phyloP scores from a whole-genome alignment of 306 rosid species.

The cucumber (Cucumis sativus) region Cucumber_9930_V3 NC_026657.2:29835501-29836000 shows the following conservation, averaged over 20 bases:
- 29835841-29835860: not conserved
- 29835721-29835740: slow-evolving; percentile 5
- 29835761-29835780: not conserved
- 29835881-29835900: not conserved
- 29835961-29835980: too few relatives aligned
- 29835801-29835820: not conserved
- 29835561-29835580: not conserved
- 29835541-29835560: slow-evolving; percentile 3
- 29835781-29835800: not conserved
- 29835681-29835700: not conserved
- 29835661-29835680: not conserved
- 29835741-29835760: not conserved
- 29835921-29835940: too few relatives aligned
- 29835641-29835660: not conserved
- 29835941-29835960: too few relatives aligned
- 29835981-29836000: too few relatives aligned
- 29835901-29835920: too few relatives aligned
- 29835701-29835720: not conserved
- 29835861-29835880: not conserved
- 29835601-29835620: not conserved
- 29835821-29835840: not conserved
- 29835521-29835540: not conserved
- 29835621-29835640: slow-evolving; percentile 9
- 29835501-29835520: not conserved
- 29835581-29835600: not conserved